Percentiles rank a stretch among this genome's conserved stretches.
These are phyloP conservation scores for Erodium maritimum DNA, from an alignment of 345 rosid genomes.

Conservation along the genomic window DNA sequence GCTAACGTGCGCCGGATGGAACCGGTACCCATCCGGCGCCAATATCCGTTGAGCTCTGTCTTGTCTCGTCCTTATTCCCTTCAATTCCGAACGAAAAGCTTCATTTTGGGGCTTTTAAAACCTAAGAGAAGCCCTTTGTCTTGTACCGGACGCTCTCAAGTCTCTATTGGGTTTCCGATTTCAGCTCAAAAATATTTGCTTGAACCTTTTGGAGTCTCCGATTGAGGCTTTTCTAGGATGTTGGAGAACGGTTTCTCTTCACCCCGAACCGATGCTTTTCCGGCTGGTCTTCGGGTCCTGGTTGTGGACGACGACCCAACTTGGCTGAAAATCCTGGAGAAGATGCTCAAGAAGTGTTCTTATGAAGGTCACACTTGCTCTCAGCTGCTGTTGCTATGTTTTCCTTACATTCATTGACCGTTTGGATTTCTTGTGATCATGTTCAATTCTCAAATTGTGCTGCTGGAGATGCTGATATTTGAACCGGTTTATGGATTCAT, in stretches of 20 bases:
- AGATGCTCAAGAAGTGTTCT: slow-evolving; percentile 93
- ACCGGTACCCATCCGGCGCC: slow-evolving; percentile 55
- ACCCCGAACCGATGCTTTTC: slow-evolving; percentile 44
- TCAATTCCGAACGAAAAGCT: slow-evolving; percentile 14
- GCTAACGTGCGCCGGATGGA: slow-evolving; percentile 27
- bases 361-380: slow-evolving; percentile 50
- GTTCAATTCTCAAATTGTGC: not conserved
- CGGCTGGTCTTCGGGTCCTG: slow-evolving; percentile 87
- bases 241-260: slow-evolving; percentile 66
- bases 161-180: not conserved
- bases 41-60: slow-evolving; percentile 25
- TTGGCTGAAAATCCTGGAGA: slow-evolving; percentile 94
- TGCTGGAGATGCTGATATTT: too few species aligned
- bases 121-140: not conserved
- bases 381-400: slow-evolving; percentile 2
- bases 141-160: not conserved
- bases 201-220: not conserved
- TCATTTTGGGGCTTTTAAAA: not conserved
- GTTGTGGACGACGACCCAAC: slow-evolving; percentile 95
- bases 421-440: slow-evolving; percentile 1
- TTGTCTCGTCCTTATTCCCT: slow-evolving; percentile 9
- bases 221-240: slow-evolving; percentile 9
- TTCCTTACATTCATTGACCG: not conserved
- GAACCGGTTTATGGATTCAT: not conserved
- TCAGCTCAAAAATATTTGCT: not conserved